Base-by-base conservation (phyloP, 345 rosid genomes). In the Eucalyptus fibrosa region DNA sequence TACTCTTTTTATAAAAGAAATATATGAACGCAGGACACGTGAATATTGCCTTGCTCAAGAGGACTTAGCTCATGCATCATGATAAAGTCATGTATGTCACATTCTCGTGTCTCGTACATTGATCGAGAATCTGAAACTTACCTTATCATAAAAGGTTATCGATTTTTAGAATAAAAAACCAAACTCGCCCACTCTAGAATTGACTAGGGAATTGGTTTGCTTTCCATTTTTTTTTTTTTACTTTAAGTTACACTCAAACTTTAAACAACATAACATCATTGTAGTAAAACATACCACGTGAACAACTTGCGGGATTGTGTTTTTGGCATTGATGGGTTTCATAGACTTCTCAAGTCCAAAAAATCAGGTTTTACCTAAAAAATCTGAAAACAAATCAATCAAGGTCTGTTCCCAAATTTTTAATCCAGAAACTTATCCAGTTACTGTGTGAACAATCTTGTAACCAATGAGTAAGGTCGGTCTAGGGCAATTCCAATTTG, bases 161-260 rank as follows among this genome's bases (percentile, higher is more conserved):
- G 2, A 60, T 26, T 60, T 60, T 6, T 30, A 62, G 17, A 62
- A 62, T 62, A 1, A 62, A 6, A 30, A 13, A 13, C 0, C 1
- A 0, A 62, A 62, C 8, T 7, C 1, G 0, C 34, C 17, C 2
- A 14, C n/a, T 30, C 34, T 30, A 62, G 9, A 2, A 30, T 62
- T 30, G 18, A 30, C 17, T 13, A 0, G 4, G 34, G 18, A 62
- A 30, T 14, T 7, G 9, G 34, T 30, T 62, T 62, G n/a, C 69
- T 62, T 12, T 62, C 34, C 0, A 3, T 37, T 12, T 7, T 56
- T 24, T 56, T 56, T 56, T 56, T 24, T 3, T 24, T n/a, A n/a
- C n/a, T 56, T 56, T 5, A 24, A 24, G 7, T 56, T 56, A 2
- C 6, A 10, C 62, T 23, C 62, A 56, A 56, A 24, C 62, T 56